Base-by-base conservation (phyloP, 148 eudicot species). In the Vaccinium corymbosum region DNA sequence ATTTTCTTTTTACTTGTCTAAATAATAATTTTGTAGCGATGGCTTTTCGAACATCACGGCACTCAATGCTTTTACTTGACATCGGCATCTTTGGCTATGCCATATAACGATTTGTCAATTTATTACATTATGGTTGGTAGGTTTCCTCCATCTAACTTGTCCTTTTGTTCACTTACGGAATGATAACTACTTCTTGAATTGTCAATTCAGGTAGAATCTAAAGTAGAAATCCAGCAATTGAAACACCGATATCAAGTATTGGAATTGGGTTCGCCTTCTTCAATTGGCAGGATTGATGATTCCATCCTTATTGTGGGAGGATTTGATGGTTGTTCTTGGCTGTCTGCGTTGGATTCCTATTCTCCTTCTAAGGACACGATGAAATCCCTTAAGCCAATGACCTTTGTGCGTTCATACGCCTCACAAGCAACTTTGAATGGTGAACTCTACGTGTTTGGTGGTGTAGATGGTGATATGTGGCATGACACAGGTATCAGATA, bases 271-370 rank as follows among this genome's bases (percentile, higher is more conserved):
- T 27, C 82, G 62, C 74, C 86, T 49, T 87, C 84, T 59, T 80
- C 89, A 49, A 56, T 35, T 68, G 88, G 56, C 57, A 57, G 62
- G n/a, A 10, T 57, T 57, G 62, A 57, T 57, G 78, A 83, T 19
- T 87, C 87, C 25, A 82, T 96, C 85, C 86, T 89, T 83, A 79
- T 93, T 52, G 87, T 91, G 50, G 95, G 98, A 56, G 98, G 95
- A 57, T 92, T 53, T 90, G 88, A 92, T 91, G 94, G 98, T 71
- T 76, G 81, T 77, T 87, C 90, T 27, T 93, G 94, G 93, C 86
- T 90, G 70, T 84, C 89, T 71, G 77, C 85, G 83, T 81, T 93
- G 85, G 87, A 83, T 87, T 86, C 85, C 81, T 93, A 87, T 81
- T 83, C 62, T 55, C 94, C 92, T 73, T 87, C 82, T 68, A 51